Conservation (phyloP, 2,329 filamentous ascomycete genomes). For the Aspergillus vadensis region DNA sequence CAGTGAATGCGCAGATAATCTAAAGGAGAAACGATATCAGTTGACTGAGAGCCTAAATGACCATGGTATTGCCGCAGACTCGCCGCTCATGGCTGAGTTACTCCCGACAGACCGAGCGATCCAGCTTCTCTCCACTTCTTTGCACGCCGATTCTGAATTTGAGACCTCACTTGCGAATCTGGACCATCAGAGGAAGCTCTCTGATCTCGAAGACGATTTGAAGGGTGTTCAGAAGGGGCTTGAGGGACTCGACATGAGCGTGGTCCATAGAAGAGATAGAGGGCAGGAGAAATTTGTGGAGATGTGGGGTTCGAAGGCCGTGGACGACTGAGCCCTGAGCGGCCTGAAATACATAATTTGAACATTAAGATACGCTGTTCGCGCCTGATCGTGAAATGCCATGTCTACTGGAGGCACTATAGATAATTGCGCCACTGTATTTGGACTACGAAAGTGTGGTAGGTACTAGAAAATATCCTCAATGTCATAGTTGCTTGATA, state of each 20-base stretch:
- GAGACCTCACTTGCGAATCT: conserved; percentile 30
- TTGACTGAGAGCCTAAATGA: conserved; percentile 32
- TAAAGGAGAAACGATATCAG: conserved; percentile 34
- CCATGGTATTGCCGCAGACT: conserved; percentile 32
- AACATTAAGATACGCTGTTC: no score
- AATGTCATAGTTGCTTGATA: not conserved
- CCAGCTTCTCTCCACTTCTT: conserved; percentile 34
- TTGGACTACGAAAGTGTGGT: not conserved
- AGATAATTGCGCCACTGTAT: not conserved
- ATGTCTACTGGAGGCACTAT: not conserved
- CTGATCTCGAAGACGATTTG: conserved; percentile 35
- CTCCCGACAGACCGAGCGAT: conserved; percentile 35
- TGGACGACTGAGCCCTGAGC: not conserved
- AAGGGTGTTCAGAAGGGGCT: conserved; percentile 35
- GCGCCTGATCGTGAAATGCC: no score
- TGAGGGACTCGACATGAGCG: conserved; percentile 36
- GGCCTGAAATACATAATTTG: no score
- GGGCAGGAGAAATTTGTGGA: conserved; percentile 36
- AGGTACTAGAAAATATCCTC: not conserved
- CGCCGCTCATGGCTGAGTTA: conserved; percentile 33
- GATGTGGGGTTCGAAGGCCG: conserved; percentile 28
- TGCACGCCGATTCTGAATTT: conserved; percentile 34
- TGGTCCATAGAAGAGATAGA: conserved; percentile 35
- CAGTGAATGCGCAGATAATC: conserved; percentile 19
- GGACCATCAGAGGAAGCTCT: conserved; percentile 31